Evolutionary conservation across 2,329 filamentous ascomycete genomes (phyloP), one percentile per base, ranked within the genome.

Genomic region (Amauroascus verrucosus): DNA sequence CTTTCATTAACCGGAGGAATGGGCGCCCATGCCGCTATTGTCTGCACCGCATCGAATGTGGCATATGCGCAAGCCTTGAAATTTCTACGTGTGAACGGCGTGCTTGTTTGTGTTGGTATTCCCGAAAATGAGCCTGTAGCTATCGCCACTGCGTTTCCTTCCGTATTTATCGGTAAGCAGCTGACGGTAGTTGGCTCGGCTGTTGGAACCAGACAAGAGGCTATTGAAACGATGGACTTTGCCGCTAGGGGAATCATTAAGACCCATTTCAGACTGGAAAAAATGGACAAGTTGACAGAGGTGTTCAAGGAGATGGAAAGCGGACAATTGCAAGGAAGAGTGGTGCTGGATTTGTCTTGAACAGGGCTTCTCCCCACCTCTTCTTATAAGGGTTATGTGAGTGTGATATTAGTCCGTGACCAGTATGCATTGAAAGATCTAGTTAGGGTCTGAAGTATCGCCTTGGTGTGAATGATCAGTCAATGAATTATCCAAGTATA

Each of bases 11-110:
- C 81, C 0, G 60, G 56, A 2, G 75, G 72, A 2, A 80, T 81
- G 6, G 82, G 82, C 26, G 82, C 79, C 0, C 75, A 80, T 55
- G 78, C 79, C 1, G 81, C 80, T 1, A 66, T 85, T 16, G 78
- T 84, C 14, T 77, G 75, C 61, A 76, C 75, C 0, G 70, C 72
- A 14, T 70, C 71, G 30, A 77, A 78, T 54, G 67, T 66, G 38
- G 75, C 75, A 4, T 79, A 79, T 59, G 69, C 67, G 45, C 76
- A 78, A 64, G 69, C 71, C 1, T 57, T 77, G 33, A 64, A 63
- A 38, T 71, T 78, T 56, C 65, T 79, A 18, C 69, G 73, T 24
- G 74, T 76, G 59, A 70, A 72, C 52, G 77, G 77, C 1, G 75
- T 72, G 1, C 48, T 79, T 32, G 75, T 78, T 8, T 77, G 75